Base-by-base conservation (phyloP, 306 rosid species). In the Styphnolobium japonicum region DNA sequence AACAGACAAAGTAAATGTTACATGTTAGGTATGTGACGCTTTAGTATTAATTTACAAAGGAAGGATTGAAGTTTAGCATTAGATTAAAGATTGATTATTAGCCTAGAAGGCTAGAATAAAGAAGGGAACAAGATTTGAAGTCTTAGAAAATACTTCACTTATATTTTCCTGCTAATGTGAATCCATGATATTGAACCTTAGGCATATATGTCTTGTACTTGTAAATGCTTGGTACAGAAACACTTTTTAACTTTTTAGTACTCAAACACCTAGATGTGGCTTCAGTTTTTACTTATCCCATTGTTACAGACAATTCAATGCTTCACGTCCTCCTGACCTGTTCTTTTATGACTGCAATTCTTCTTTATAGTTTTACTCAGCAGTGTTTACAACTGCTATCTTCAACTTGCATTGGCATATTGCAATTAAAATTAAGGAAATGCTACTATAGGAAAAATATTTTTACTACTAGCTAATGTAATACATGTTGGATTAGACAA, bases 401-500 rank as follows among this genome's bases (percentile, higher is more conserved):
- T 73, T 27, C 40, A 75, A 75, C 62, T 62, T 16, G 19, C 6
- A 31, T 7, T 45, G 49, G 52, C 55, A 76, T 23, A 34, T 6
- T 57, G 5, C n/a, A 34, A 73, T 58, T 42, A 39, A 48, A 67
- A 67, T 21, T 25, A 23, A 18, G 31, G 52, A 33, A 80, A 34
- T 45, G 37, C 34, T 33, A 53, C 51, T 6, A 19, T 21, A 43
- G n/a, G 62, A 71, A 52, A 42, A 43, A 34, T 67, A 22, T 74
- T 33, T 66, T 65, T 46, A 58, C 40, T 49, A 80, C 81, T 85
- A 65, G 87, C 75, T 65, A 65, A 48, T 64, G 49, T 76, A 66
- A 16, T 69, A 22, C 49, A 36, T 80, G 58, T 68, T 83, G 81
- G 58, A 84, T 46, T 89, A 95, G 99, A 88, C 96, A 73, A 88